Conservation (phyloP, 139 green algal genomes). For the Asterochloris erici region DNA sequence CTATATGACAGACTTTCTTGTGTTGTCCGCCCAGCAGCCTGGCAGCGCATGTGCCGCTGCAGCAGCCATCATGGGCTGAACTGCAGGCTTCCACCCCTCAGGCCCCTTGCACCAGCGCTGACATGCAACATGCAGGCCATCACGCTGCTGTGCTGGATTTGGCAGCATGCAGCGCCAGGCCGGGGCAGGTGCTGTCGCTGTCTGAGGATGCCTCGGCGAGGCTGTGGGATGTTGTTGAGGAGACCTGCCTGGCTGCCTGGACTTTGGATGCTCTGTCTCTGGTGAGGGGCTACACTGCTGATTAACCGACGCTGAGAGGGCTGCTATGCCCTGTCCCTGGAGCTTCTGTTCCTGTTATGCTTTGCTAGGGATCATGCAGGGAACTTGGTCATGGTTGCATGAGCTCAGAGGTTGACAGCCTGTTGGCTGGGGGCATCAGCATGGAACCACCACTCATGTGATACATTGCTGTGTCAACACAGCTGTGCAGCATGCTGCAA, state of each 20-base stretch:
- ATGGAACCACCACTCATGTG: too few species aligned
- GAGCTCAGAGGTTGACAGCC: too few species aligned
- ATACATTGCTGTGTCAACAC: too few species aligned
- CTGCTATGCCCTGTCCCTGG: too few species aligned
- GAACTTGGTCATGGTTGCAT: too few species aligned
- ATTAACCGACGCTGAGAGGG: too few species aligned
- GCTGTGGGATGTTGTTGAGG: conserved; percentile 49
- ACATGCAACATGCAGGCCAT: conserved; percentile 32
- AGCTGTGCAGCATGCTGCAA: too few species aligned
- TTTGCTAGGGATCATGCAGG: too few species aligned
- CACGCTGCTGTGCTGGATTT: conserved; percentile 45
- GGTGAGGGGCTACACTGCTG: conserved; percentile 14
- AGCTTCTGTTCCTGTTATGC: too few species aligned
- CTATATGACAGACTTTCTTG: too few species aligned
- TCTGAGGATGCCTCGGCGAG: conserved; percentile 38
- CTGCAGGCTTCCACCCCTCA: not conserved
- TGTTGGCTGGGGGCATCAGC: too few species aligned
- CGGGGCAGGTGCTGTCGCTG: conserved; percentile 49
- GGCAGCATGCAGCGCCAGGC: conserved; percentile 7
- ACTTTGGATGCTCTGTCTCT: conserved; percentile 29
- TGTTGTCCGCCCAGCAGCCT: not conserved
- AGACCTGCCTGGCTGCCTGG: conserved; percentile 28
- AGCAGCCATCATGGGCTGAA: not conserved
- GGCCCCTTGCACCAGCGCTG: not conserved
- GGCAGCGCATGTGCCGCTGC: not conserved